phyloP scores from a whole-genome alignment of 2,329 filamentous ascomycete genomes.

The Daldinia eschscholtzii region DNA sequence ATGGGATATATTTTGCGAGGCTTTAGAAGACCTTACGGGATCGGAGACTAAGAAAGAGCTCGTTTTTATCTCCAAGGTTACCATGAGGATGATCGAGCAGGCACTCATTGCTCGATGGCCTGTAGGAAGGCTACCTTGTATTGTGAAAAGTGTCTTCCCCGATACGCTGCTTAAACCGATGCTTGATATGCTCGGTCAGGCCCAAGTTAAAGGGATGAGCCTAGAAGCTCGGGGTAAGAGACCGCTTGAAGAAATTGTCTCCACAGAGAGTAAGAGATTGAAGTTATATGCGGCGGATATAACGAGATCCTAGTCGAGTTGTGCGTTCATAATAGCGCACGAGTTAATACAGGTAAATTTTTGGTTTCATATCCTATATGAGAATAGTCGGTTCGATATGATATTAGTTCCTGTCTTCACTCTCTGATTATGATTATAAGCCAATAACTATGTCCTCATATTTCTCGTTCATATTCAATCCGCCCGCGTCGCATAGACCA shows the following conservation, averaged over 20 bases:
- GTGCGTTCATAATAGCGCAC: not conserved
- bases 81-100: not conserved
- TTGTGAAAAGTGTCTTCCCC: not conserved
- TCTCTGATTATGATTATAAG: constrained; percentile 9
- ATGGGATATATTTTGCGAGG: no score
- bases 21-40: no score
- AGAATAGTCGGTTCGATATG: not conserved
- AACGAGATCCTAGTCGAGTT: not conserved
- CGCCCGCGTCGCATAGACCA: constrained; percentile 9
- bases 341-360: not conserved
- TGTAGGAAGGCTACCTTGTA: not conserved
- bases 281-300: not conserved
- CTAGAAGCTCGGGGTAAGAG: not conserved
- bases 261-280: not conserved
- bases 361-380: not conserved
- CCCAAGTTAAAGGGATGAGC: not conserved
- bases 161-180: not conserved
- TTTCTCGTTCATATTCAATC: constrained; percentile 7
- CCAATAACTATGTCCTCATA: constrained; percentile 3
- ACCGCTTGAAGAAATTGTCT: not conserved
- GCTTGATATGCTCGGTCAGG: not conserved
- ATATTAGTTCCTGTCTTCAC: not conserved
- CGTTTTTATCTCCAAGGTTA: no score
- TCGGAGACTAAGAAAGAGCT: no score
- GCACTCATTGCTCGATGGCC: not conserved